Evolutionary conservation across 1,139 yeast species (phyloP), one percentile per base, ranked within the genome.

Genomic region (Kodamaea arcana): DNA sequence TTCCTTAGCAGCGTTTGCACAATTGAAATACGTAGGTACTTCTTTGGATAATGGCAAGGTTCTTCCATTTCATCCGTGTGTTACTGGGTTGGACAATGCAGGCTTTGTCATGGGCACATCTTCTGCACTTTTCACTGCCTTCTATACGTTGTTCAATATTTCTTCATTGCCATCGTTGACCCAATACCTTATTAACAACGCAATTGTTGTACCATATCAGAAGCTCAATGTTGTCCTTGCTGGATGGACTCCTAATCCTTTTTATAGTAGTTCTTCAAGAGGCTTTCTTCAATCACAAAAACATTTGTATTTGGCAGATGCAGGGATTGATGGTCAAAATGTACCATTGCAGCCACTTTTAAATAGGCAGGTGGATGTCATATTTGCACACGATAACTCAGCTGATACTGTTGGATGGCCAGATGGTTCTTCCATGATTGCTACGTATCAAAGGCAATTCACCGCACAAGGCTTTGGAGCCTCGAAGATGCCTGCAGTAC

Each of bases 81-180:
- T 46, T 11, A 43, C 40, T 3, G 52, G 52, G 8, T 50, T 44
- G 24, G 56, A 51, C 33, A 51, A 50, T 25, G 44, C 50, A 1
- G 56, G 51, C 2, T 51, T 41, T 31, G 34, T 50, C 6, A 39
- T 48, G 38, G 54, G 52, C 2, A 50, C 55, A 3, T 44, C 49
- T 13, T 47, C 52, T 7, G 30, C 50, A 3, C 33, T 50, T 23
- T 50, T 51, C 39, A 52, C 50, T 36, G 42, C 43, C 51, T 75
- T 82, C 44, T 51, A 82, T 27, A 60, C 80, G 36, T 72, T 72
- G 41, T 55, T 82, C 38, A 79, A 37, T 78, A 42, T 60, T 63
- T 41, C 59, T 52, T n/a, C 49, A 48, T 21, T 60, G n/a, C 35
- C 35, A 35, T 25, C 36, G 40, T 11, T 38, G 47, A 5, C 38